Base-by-base conservation (phyloP, 164 flowering plant genomes). In the Nelumbo lutea region DNA sequence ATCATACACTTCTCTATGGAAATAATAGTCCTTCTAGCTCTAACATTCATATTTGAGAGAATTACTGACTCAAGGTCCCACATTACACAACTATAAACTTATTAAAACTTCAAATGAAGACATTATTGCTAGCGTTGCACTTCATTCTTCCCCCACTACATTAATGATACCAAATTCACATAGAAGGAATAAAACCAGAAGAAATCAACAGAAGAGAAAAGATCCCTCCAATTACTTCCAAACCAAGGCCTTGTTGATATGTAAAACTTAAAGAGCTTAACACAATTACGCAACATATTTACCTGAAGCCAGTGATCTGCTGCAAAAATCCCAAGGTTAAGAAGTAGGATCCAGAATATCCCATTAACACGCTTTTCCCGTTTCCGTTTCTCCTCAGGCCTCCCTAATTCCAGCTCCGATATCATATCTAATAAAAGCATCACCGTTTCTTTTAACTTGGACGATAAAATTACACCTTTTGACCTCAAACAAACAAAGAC, bases 281-380 rank as follows among this genome's bases (percentile, higher is more conserved):
- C 10, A 59, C 45, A 50, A 41, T 27, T 48, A 68, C 9, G 64
- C 57, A 48, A 50, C 9, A 41, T n/a, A 69, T 10, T 3, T 78
- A 94, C 97, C 94, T 82, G 96, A 74, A 94, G 82, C 64, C 86
- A 77, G 72, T 91, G 97, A 84, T 90, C 96, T 10, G 95, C 97
- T 38, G 78, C 89, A 66, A 45, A 90, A 61, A 91, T 72, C 66
- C 95, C 97, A 77, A 91, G 74, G 75, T 91, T 94, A 41, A 91
- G 76, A 70, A 94, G 95, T 68, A 94, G 73, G 71, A 94, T 90
- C 95, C 93, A 91, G 76, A 94, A 94, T 70, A 94, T 73, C 5
- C 96, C 93, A 77, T 83, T 91, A 38, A 84, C 96, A n/a, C 77
- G 89, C 80, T 80, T 90, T 70, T 74, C 85, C 1, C 81, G 82